Evolutionary conservation across 1,284 basidiomycete species (phyloP).

Genomic region (Rhodotorula sp.): DNA sequence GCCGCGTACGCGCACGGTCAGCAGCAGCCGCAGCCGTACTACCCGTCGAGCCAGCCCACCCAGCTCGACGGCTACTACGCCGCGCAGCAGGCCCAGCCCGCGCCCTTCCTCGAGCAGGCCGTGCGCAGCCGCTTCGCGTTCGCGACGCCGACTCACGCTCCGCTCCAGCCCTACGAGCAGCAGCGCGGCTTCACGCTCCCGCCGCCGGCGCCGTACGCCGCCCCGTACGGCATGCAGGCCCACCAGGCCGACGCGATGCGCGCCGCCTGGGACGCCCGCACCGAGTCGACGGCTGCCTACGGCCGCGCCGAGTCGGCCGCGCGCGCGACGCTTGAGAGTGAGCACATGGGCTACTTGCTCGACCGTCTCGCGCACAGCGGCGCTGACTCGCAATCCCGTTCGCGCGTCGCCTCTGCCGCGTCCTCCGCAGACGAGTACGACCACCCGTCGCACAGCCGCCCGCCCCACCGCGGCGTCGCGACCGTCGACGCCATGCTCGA

Average conservation of each 20-base stretch:
- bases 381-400: slow-evolving; percentile 8
- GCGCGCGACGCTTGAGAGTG: slow-evolving; percentile 32
- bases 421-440: slow-evolving; percentile 28
- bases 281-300: not conserved
- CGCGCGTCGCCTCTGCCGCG: not conserved
- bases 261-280: slow-evolving; percentile 10
- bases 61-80: slow-evolving; percentile 9
- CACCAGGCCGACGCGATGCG: slow-evolving; percentile 19
- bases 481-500: not conserved
- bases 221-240: slow-evolving; percentile 4
- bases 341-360: slow-evolving; percentile 29
- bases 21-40: slow-evolving; percentile 9
- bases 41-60: slow-evolving; percentile 5
- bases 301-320: slow-evolving; percentile 24
- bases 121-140: slow-evolving; percentile 34
- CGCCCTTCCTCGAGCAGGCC: slow-evolving; percentile 8
- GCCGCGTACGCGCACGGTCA: slow-evolving; percentile 10
- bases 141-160: slow-evolving; percentile 17
- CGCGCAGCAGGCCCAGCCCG: slow-evolving; percentile 1
- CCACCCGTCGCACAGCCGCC: slow-evolving; percentile 22
- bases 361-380: slow-evolving; percentile 20
- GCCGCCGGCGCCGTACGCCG: slow-evolving; percentile 22
- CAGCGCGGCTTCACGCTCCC: slow-evolving; percentile 17
- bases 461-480: slow-evolving; percentile 10
- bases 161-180: slow-evolving; percentile 1